Conservation (phyloP, 225 moss, liverwort and hornwort species). For the Antitrichia curtipendula region DNA sequence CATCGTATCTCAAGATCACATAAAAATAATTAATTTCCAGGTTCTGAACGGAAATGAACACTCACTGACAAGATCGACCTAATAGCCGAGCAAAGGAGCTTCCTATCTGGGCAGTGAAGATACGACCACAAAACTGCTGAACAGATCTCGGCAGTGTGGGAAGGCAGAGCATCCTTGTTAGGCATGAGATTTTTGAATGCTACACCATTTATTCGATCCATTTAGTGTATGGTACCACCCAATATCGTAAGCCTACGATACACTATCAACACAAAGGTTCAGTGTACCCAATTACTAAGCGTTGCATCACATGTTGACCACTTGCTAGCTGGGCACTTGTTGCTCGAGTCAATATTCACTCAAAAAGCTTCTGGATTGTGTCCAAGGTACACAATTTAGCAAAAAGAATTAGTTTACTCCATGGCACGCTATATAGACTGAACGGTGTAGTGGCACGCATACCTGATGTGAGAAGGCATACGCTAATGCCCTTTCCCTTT, state of each 20-base stretch:
- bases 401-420: not conserved
- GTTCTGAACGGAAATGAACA: not conserved
- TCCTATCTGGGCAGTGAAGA: not conserved
- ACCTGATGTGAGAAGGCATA: conserved; percentile 95
- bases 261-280: not conserved
- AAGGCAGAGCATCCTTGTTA: not conserved
- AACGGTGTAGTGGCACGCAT: not conserved
- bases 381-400: not conserved
- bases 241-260: not conserved
- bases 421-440: not conserved
- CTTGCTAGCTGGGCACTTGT: not conserved
- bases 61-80: not conserved
- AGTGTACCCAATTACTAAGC: not conserved
- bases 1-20: not conserved
- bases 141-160: not conserved
- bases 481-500: conserved; percentile 75
- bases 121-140: not conserved
- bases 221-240: not conserved
- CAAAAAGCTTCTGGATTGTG: not conserved
- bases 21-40: not conserved
- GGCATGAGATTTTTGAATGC: not conserved
- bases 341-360: not conserved
- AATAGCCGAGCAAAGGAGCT: not conserved
- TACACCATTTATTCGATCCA: not conserved
- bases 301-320: not conserved